Base-by-base conservation (phyloP, 2,329 filamentous ascomycete genomes). In the Dactylellina parvicollis region DNA sequence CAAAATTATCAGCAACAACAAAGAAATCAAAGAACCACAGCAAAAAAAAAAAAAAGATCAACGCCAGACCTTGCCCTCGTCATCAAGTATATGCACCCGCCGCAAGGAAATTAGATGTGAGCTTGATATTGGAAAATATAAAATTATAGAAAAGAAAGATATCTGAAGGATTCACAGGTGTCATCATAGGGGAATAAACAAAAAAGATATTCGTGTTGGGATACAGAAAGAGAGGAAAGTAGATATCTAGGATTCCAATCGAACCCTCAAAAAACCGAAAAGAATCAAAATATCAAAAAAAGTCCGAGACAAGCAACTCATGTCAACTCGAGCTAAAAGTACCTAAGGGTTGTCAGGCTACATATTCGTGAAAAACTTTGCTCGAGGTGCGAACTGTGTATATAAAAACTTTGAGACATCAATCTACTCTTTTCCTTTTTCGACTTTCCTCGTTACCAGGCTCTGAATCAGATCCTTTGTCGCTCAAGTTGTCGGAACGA, bases 401-500 rank as follows among this genome's bases (percentile, higher is more conserved):
- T n/a, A 32, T 44, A 59, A 38, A 52, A 44, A 50, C 7, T 5
- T 32, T n/a, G n/a, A 22, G 34, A 5, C 1, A 32, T 52, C 50
- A 73, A 36, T 73, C 69, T 8, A 73, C 26, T 24, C 69, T 54
- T 55, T 73, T 73, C 26, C 69, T 66, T 40, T 73, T 73, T 38
- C 69, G 60, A 28, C 69, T 73, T 49, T 73, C 69, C 9, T 65
- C 69, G 26, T 54, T 66, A 16, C 28, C 47, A 8, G 60, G 61
- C 9, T 73, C 69, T 7, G 69, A 30, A 55, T 73, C 69, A 7
- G 69, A 73, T 26, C 69, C 69, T 24, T 66, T 73, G 60, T 73
- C 69, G 30, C 69, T 73, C 16, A 54, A 40, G 28, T 73, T 66
- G n/a, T 73, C 69, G n/a, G 54, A 47, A 12, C 69, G 69, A 22